Base-by-base conservation (phyloP, 306 rosid genomes). In the Begonia peltatifolia region DNA sequence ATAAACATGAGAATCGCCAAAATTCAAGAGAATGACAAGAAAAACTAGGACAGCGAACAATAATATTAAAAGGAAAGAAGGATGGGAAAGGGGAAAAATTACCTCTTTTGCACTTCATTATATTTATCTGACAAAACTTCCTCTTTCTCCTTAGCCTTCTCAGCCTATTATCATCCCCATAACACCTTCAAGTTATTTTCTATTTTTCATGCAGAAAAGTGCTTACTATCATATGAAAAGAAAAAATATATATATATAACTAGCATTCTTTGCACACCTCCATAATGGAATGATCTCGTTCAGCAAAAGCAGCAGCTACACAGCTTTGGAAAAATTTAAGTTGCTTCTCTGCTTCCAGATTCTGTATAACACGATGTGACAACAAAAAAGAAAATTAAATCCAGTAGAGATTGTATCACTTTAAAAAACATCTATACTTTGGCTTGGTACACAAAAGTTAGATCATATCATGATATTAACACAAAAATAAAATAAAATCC, bases 261-360 rank as follows among this genome's bases (percentile, higher is more conserved):
- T 53, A 6, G 50, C 44, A 52, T 12, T 46, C 51, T 13, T 42
- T 55, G 47, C 59, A 61, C 14, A 90, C 99, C 99, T 90, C 95
- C 77, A 86, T 81, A 41, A 86, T 71, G 47, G 95, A 83, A 62
- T 80, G 69, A 74, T 90, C 99, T 67, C 96, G 87, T 77, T 86
- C 99, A 42, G 96, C 76, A 68, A 90, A 90, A 41, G 95, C 99
- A 63, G 95, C 68, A 67, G 95, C 99, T 42, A 90, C 92, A 47
- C 99, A 90, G 54, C 95, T 79, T 64, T 83, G 99, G 79, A 90
- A 90, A 75, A 90, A 86, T 47, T 90, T 90, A 59, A 90, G 67
- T 81, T 90, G 99, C 86, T 83, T 90, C 87, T 86, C 95, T 53
- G 95, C 87, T 69, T 86, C 95, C 77, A 61, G 18, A 63, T 90